These are phyloP conservation scores for Clonostachys rhizophaga DNA, from an alignment of 2,329 filamentous ascomycete genomes.

Conservation along the genomic window DNA sequence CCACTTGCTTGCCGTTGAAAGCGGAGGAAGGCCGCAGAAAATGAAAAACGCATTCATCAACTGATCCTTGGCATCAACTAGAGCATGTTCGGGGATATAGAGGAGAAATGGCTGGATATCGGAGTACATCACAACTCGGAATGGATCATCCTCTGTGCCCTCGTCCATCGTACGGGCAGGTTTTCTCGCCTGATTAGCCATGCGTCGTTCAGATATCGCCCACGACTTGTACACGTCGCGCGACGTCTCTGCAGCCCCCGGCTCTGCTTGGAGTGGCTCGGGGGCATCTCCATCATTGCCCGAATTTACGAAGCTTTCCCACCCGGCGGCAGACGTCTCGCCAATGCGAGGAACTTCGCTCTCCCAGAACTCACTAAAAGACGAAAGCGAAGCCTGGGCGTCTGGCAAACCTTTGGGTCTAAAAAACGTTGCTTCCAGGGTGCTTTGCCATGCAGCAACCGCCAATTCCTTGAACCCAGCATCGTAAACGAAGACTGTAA, in stretches of 20 bases:
- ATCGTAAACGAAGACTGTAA: slow-evolving; percentile 71
- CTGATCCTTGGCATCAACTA: slow-evolving; percentile 28
- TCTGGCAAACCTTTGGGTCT: slow-evolving; percentile 34
- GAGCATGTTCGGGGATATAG: slow-evolving; percentile 31
- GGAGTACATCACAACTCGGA: slow-evolving; percentile 72
- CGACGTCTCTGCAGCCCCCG: slow-evolving; percentile 12
- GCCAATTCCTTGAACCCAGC: slow-evolving; percentile 76
- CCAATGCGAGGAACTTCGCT: slow-evolving; percentile 76
- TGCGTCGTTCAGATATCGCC: slow-evolving; percentile 48
- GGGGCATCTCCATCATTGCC: slow-evolving; percentile 31
- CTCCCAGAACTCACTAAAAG: slow-evolving; percentile 80
- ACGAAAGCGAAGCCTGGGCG: slow-evolving; percentile 17
- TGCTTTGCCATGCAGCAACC: slow-evolving; percentile 76
- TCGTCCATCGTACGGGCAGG: slow-evolving; percentile 76
- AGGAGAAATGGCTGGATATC: slow-evolving; percentile 67
- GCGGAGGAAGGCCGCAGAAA: slow-evolving; percentile 61
- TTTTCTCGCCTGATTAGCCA: slow-evolving; percentile 40
- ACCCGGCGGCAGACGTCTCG: slow-evolving; percentile 67
- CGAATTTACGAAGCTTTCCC: slow-evolving; percentile 48
- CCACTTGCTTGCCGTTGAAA: slow-evolving; percentile 17
- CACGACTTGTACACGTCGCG: slow-evolving; percentile 45
- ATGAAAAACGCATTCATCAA: slow-evolving; percentile 68
- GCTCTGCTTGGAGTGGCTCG: slow-evolving; percentile 17
- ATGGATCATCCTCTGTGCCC: slow-evolving; percentile 73
- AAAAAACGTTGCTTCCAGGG: slow-evolving; percentile 68